Conservation (phyloP, 2,329 filamentous ascomycete genomes). For the Triangularia verruculosa region DNA sequence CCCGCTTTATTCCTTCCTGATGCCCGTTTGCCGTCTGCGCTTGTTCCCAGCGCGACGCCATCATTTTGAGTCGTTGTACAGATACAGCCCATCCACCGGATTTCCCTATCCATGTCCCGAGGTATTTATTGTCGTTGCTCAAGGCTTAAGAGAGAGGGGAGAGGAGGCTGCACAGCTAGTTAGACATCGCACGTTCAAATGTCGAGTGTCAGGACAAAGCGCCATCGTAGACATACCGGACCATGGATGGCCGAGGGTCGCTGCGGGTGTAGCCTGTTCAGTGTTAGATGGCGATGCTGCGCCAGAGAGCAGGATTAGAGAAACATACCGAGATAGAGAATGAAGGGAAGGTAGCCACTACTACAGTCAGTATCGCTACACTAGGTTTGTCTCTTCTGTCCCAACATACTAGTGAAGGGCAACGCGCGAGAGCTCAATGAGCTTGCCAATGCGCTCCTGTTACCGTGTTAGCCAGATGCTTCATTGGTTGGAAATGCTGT, state of each 20-base stretch:
- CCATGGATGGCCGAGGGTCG: constrained; percentile 77
- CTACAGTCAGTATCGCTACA: constrained; percentile 35
- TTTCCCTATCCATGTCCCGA: constrained; percentile 8
- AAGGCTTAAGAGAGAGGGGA: constrained; percentile 63
- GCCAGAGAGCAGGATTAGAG: constrained; percentile 9
- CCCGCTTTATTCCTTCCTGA: background rate
- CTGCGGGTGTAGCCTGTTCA: constrained; percentile 83
- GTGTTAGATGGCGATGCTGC: constrained; percentile 12
- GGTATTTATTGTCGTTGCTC: constrained; percentile 29
- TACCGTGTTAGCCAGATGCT: background rate
- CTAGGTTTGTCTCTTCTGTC: background rate
- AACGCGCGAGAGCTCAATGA: constrained; percentile 91
- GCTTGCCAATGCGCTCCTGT: constrained; percentile 94
- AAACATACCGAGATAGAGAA: constrained; percentile 87
- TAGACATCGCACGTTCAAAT: background rate
- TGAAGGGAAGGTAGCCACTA: constrained; percentile 93
- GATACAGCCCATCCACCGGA: constrained; percentile 13
- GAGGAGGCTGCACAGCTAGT: constrained; percentile 47
- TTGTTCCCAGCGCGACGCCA: background rate
- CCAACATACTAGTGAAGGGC: constrained; percentile 82
- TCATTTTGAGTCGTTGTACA: constrained; percentile 14
- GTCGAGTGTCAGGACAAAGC: background rate
- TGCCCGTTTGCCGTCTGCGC: background rate
- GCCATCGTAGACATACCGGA: constrained; percentile 44
- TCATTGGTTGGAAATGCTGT: background rate